Conservation (phyloP, 164 flowering plant species). For the Nymphaea thermarum region DNA sequence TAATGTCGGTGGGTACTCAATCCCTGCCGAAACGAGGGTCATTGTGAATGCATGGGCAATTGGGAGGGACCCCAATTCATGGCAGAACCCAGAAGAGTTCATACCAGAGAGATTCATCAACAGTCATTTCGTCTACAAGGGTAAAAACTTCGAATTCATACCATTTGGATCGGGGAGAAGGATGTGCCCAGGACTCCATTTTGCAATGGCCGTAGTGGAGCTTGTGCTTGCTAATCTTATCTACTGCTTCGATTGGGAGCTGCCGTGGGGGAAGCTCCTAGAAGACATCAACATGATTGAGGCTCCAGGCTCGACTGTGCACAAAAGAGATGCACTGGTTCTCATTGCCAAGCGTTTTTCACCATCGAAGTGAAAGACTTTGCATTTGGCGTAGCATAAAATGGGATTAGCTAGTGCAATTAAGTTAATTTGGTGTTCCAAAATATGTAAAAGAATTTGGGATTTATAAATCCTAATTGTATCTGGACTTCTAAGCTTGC, state of each 20-base stretch:
- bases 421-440: no score
- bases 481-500: no score
- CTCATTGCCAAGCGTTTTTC: background rate
- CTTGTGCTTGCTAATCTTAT: background rate
- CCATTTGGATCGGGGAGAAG: background rate
- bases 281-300: background rate
- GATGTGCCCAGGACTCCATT: background rate
- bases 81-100: background rate
- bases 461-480: no score
- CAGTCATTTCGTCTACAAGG: background rate
- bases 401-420: no score
- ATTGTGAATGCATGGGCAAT: background rate
- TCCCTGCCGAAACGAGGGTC: background rate
- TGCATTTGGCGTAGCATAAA: no score
- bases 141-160: background rate
- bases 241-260: background rate
- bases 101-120: background rate
- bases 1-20: background rate
- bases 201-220: background rate
- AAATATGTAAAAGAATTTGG: no score
- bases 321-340: background rate
- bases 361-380: no score
- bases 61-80: background rate
- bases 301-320: background rate
- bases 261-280: background rate